Base-by-base conservation (phyloP, 2,329 filamentous ascomycete species). In the Colletotrichum sojae region DNA sequence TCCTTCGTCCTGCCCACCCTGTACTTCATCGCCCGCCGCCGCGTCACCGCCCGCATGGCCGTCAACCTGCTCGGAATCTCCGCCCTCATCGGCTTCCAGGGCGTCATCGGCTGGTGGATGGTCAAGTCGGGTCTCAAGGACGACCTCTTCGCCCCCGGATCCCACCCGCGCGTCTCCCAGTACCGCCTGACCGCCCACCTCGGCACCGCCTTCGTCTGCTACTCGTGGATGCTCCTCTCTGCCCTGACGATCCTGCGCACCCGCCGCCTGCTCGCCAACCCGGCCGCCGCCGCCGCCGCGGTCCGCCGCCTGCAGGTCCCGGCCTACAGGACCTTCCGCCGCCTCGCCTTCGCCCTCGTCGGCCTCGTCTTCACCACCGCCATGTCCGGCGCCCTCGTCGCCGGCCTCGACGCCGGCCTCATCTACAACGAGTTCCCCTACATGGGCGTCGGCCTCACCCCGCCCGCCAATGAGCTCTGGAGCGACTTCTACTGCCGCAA, bases 91-190 rank as follows among this genome's bases (percentile, higher is more conserved):
- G 96, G 94, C 63, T 96, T 97, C 80, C 96, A 99, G 80, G 96
- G 96, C 52, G 89, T 96, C 76, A 91, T 99, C 72, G 96, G 96
- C 63, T 99, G 96, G 96, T 99, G 96, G 94, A 99, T 99, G 96
- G 96, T 99, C 74, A 97, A 97, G 82, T 97, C 93, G 12, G 96
- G 96, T 2, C 86, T 99, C 71, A 97, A 95, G 79, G 96, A 98
- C 78, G 96, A 99, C 79, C 88, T 99, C 31, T 98, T 99, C 78
- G 93, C 93, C 20, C 92, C 94, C 2, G 96, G 95, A 13, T 92
- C 91, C 65, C 94, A 97, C 79, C 96, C 96, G 0, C 90, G 96
- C 68, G 96, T 99, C 57, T 95, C 92, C 71, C 96, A 99, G 82
- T 99, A 99, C 83, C 90, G 96, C 59, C 87, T 99, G 64, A 92